Evolutionary conservation across 208 protist species (phyloP), one percentile per base, ranked within the genome.

Genomic region (Crithidia bombi): DNA sequence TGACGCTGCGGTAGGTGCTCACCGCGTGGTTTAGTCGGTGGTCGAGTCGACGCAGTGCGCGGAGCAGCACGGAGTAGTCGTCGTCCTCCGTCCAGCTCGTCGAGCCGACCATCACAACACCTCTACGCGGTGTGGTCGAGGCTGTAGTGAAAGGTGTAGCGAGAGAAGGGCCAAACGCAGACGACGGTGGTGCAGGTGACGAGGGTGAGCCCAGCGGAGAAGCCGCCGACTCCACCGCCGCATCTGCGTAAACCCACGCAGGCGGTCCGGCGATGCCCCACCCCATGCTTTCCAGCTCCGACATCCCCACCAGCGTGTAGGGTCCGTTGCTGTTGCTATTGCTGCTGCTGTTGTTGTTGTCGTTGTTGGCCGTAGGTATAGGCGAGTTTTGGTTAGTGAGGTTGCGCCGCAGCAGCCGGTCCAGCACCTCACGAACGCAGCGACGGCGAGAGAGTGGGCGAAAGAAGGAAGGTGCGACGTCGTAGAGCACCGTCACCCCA

Each of bases 71-170:
- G 3, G 69, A 78, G 76, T 99, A 98, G 71, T 99, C 96, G 81
- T 99, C 98, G 44, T 99, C 98, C 7, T 82, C 67, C 5, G 97
- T 99, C 96, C 97, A 99, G 75, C 90, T 98, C 6, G 98, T 99
- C 3, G 91, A 87, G 44, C 80, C 94, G 2, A 99, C 85, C 0
- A 98, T 62, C 28, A 99, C 63, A 10, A 94, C 38, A 17, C 86
- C 91, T 17, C 62, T 46, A 17, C 68, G 66, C 2, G 36, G 41
- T 10, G 41, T 25, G 5, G 47, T 15, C n/a, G n/a, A n/a, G n/a
- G n/a, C n/a, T n/a, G n/a, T n/a, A n/a, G n/a, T n/a, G n/a, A n/a
- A n/a, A n/a, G n/a, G n/a, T n/a, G n/a, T n/a, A n/a, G n/a, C n/a
- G n/a, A n/a, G n/a, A 11, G 51, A 25, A 3, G 38, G 54, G 0